Evolutionary conservation across 1,139 yeast genomes (phyloP).

Genomic region (Kodamaea derodonti): DNA sequence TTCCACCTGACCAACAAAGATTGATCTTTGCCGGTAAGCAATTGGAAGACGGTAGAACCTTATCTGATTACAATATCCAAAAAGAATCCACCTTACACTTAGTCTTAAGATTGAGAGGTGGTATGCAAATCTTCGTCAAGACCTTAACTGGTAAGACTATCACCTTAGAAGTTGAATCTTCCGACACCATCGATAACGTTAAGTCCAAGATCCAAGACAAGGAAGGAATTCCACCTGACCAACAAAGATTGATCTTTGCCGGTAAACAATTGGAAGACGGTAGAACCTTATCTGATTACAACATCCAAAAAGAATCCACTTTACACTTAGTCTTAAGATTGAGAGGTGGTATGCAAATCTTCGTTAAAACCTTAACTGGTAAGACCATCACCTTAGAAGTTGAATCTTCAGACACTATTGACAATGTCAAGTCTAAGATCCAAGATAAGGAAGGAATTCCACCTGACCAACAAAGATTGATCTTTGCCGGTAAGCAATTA

Average conservation of each 20-base stretch:
- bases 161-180: constrained; percentile 66
- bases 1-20: constrained; percentile 53
- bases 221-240: constrained; percentile 53
- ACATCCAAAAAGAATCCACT: constrained; percentile 92
- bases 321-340: constrained; percentile 83
- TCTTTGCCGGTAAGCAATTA: constrained; percentile 57
- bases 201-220: constrained; percentile 52
- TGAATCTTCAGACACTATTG: constrained; percentile 73
- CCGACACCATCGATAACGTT: constrained; percentile 68
- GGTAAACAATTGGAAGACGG: constrained; percentile 66
- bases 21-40: constrained; percentile 58
- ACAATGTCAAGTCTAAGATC: constrained; percentile 55
- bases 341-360: constrained; percentile 39
- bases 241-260: constrained; percentile 54
- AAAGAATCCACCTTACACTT: constrained; percentile 88
- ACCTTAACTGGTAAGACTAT: constrained; percentile 71
- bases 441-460: constrained; percentile 55
- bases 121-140: constrained; percentile 40
- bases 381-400: constrained; percentile 70
- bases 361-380: constrained; percentile 61
- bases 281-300: constrained; percentile 68
- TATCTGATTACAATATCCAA: constrained; percentile 81
- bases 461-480: constrained; percentile 53
- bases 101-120: constrained; percentile 70
- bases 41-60: constrained; percentile 64